Evolutionary conservation across 257 asterid genomes (phyloP), one percentile per base, ranked within the genome.

Genomic region (Linderniella brevidens): DNA sequence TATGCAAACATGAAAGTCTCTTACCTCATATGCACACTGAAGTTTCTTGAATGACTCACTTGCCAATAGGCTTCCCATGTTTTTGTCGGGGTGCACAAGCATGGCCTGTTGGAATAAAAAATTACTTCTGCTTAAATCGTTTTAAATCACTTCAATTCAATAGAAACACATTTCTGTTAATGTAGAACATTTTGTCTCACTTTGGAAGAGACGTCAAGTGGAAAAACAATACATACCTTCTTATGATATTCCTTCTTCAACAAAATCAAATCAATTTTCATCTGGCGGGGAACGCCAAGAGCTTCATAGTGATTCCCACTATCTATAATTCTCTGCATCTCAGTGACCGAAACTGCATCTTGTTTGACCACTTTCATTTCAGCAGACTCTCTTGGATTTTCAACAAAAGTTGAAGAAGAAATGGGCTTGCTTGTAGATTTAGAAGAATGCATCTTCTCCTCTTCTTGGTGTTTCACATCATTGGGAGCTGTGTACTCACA

Each of bases 1-100:
- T 41, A 29, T 20, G 32, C 4, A 25, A 25, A 25, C 32, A 37
- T 35, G 49, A 11, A 17, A 51, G 45, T n/a, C 3, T 56, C 47
- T 69, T 59, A 85, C 99, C 81, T 90, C 99, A 62, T 90, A 90
- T 50, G 96, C 96, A 63, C 96, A 79, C 58, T 90, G 99, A 60
- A 90, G 93, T 67, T 85, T 90, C 74, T 90, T 85, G 64, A 90
- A 90, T 4, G 99, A 90, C 68, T 90, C 99, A 68, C 94, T 77
- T 49, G 99, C 92, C 62, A 70, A 71, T 17, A 85, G 72, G 58
- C 79, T 81, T 60, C 99, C 99, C 96, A 81, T 81, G 60, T 90
- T 90, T 64, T 90, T 90, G 66, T 90, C 99, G 8, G 99, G 99
- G 65, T 90, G 99, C 63, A 90, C 99, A 61, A 90, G 92, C 92